A percentile compares a stretch with the other conserved stretches of the same genome.
These are phyloP conservation scores for Cornus florida DNA, from an alignment of 148 eudicot species.

Conservation along the genomic window DNA sequence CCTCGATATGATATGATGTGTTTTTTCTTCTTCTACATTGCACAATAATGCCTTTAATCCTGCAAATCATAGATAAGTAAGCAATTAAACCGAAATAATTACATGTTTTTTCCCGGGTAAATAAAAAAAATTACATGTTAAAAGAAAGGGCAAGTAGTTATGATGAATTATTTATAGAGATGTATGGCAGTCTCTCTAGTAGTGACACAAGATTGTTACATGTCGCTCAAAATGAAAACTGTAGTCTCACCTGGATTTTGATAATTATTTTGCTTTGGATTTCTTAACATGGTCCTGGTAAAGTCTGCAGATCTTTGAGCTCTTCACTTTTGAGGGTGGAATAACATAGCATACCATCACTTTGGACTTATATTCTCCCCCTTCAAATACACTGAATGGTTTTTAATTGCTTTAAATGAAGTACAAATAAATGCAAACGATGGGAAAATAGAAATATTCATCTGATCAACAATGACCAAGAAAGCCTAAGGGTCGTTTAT, in stretches of 20 bases:
- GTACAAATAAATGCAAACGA: not conserved
- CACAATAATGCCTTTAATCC: constrained; percentile 1
- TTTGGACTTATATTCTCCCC: not conserved
- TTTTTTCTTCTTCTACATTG: not conserved
- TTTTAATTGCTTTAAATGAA: not conserved
- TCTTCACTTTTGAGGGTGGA: not conserved
- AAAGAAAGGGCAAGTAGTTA: not conserved
- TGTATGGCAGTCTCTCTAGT: too few species aligned
- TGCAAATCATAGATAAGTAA: not conserved
- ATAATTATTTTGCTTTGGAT: not conserved
- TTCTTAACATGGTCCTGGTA: constrained; percentile 1
- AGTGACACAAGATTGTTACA: too few species aligned
- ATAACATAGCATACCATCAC: too few species aligned
- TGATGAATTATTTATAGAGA: too few species aligned
- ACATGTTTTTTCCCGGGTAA: not conserved
- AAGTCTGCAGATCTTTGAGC: not conserved
- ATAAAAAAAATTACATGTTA: too few species aligned
- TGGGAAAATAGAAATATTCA: too few species aligned
- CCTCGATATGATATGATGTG: not conserved
- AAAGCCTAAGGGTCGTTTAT: not conserved
- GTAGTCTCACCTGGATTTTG: constrained; percentile 10
- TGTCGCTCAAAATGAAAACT: not conserved
- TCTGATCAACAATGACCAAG: not conserved
- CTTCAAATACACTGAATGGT: not conserved
- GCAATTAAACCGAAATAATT: not conserved